Percentiles rank a stretch among this genome's conserved stretches.
These are phyloP conservation scores for Metrosideros polymorpha DNA, from an alignment of 441 rosid species.

Conservation along the genomic window DNA sequence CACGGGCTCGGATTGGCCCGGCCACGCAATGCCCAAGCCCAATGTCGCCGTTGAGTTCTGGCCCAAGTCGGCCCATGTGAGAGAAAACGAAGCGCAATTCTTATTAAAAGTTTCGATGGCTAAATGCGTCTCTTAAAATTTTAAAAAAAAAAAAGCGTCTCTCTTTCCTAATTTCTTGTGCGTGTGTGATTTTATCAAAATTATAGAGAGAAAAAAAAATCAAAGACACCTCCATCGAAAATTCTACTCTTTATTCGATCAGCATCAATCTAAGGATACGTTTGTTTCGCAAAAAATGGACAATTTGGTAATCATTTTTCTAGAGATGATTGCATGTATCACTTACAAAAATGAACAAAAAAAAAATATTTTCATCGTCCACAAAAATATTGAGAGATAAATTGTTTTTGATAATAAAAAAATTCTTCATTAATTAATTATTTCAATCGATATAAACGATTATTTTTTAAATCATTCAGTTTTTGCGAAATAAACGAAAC, in stretches of 20 bases:
- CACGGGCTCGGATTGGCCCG: background rate
- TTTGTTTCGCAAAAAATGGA: background rate
- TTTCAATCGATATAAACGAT: rapidly evolving
- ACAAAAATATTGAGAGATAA: too few species aligned
- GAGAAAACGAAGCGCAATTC: background rate
- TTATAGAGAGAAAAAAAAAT: background rate
- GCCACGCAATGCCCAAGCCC: background rate
- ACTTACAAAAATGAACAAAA: too few species aligned
- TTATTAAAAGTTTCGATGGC: background rate
- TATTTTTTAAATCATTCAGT: background rate
- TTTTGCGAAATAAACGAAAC: rapidly evolving
- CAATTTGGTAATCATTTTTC: too few species aligned
- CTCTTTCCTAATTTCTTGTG: background rate
- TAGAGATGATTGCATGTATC: too few species aligned
- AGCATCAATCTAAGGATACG: background rate
- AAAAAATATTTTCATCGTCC: too few species aligned
- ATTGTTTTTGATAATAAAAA: too few species aligned
- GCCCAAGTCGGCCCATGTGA: background rate
- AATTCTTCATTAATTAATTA: too few species aligned
- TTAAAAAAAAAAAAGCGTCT: too few species aligned
- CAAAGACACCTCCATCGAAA: background rate
- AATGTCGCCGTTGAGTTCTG: background rate
- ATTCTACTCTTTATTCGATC: background rate
- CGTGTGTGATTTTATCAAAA: background rate
- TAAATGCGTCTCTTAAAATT: background rate